Base-by-base conservation (phyloP, 331 rosid genomes). In the Prunus yedoensis region DNA sequence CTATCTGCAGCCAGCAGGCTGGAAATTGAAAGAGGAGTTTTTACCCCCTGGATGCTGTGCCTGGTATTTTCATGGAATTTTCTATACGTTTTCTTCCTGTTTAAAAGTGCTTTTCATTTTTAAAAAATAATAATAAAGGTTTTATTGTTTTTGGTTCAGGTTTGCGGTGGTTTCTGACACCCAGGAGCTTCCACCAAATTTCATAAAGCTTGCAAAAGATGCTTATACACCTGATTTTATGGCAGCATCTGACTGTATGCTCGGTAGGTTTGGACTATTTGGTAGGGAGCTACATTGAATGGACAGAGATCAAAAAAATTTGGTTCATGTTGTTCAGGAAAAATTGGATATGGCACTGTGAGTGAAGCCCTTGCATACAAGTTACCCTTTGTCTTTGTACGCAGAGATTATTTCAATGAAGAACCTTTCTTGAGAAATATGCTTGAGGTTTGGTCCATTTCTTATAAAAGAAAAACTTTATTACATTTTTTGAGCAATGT, bases 351-450 rank as follows among this genome's bases (percentile, higher is more conserved):
- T 59, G 99, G 99, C 62, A 95, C 97, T 20, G 91, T 82, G 68
- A 95, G 99, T 70, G 99, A 95, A 84, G 93, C 99, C 70, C 83
- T 95, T 82, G 91, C 97, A 57, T 95, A 72, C 89, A 87, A 87
- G 84, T 83, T 91, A 70, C 97, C 99, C 16, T 95, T 95, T 90
- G 96, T 90, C 74, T 95, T 95, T 83, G 99, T 95, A 57, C 91
- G 99, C 54, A 87, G 99, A 87, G 99, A 95, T 83, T 95, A 95
- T 85, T 95, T 95, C 86, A 95, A 95, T 56, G 99, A 95, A 87
- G 99, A 88, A 73, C 92, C 99, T 2, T 92, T 92, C 85, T 81
- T 95, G 86, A 90, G 99, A 87, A 90, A 89, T 90, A 92, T 95
- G 99, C 97, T 92, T 65, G 99, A 92, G 99, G 92, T 88, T 64